phyloP scores from a whole-genome alignment of 108 stramenopile genomes.

The Skeletonema potamos region DNA sequence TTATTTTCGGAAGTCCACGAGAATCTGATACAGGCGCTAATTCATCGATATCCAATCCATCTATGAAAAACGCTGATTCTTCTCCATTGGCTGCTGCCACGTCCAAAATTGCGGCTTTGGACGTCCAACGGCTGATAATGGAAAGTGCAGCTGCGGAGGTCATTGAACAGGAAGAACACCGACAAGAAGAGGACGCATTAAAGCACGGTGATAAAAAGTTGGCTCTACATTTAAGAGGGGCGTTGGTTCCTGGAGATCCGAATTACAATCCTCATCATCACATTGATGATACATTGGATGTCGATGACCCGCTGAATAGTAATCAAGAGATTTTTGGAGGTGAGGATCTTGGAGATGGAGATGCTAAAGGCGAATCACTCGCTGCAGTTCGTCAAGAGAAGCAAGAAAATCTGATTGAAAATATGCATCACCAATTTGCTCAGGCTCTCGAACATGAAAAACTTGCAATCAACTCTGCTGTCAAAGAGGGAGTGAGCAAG shows the following conservation, averaged over 20 bases:
- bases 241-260: constrained; percentile 26
- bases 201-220: constrained; percentile 8
- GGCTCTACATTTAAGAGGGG: constrained; percentile 33
- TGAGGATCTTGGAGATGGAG: constrained; percentile 26
- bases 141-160: constrained; percentile 33
- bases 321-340: constrained; percentile 14
- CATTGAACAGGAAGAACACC: constrained; percentile 14
- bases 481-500: background rate
- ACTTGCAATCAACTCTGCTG: background rate
- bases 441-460: constrained; percentile 2
- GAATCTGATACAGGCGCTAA: background rate
- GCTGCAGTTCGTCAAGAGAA: too few relatives aligned
- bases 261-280: constrained; percentile 52
- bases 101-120: constrained; percentile 2
- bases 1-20: constrained; percentile 11
- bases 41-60: background rate
- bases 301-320: background rate
- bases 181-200: constrained; percentile 16
- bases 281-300: constrained; percentile 32
- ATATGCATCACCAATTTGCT: constrained; percentile 18
- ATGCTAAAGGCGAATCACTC: too few relatives aligned
- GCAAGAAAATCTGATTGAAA: constrained; percentile 10
- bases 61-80: constrained; percentile 6
- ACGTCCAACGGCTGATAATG: constrained; percentile 37
- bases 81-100: constrained; percentile 31